A percentile compares a stretch with the other conserved stretches of the same genome.
Conservation (phyloP, 805 yeast species). For the Limtongia smithiae region DNA sequence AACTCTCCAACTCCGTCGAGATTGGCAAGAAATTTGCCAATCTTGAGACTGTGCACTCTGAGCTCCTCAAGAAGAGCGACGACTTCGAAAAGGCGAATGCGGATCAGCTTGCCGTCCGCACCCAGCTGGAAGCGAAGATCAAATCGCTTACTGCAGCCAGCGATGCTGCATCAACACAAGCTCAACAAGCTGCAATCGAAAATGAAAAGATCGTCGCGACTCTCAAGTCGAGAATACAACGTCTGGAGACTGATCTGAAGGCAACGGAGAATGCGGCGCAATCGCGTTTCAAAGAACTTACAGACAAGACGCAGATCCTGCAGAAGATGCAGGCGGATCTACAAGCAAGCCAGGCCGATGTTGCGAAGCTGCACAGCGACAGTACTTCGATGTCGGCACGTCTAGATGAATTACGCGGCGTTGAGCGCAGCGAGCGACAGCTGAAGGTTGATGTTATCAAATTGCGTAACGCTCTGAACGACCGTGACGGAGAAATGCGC, state of each 20-base stretch:
- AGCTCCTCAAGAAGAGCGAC: not conserved
- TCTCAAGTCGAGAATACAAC: constrained; percentile 27
- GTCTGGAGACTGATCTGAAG: constrained; percentile 29
- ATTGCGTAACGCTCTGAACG: constrained; percentile 13
- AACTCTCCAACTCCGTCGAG: constrained; percentile 2
- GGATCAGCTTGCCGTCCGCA: constrained; percentile 25
- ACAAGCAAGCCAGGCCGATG: constrained; percentile 19
- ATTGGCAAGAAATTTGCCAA: constrained; percentile 15
- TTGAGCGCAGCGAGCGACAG: constrained; percentile 24
- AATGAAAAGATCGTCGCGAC: constrained; percentile 30
- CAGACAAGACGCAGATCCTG: constrained; percentile 29
- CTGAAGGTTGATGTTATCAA: constrained; percentile 14
- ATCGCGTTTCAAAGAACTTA: constrained; percentile 43
- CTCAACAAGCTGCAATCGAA: constrained; percentile 10
- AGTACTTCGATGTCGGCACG: constrained; percentile 23
- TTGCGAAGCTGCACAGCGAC: constrained; percentile 24
- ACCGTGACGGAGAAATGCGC: constrained; percentile 23
- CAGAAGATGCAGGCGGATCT: constrained; percentile 30
- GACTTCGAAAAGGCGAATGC: constrained; percentile 12
- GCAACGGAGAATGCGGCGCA: constrained; percentile 38
- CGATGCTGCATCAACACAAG: constrained; percentile 34
- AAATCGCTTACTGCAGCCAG: constrained; percentile 36
- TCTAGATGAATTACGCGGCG: constrained; percentile 16
- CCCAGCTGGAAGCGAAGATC: constrained; percentile 22
- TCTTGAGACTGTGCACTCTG: constrained; percentile 1